Evolutionary conservation across 2,329 filamentous ascomycete species (phyloP).

Genomic region (Bimuria novae-zelandiae): DNA sequence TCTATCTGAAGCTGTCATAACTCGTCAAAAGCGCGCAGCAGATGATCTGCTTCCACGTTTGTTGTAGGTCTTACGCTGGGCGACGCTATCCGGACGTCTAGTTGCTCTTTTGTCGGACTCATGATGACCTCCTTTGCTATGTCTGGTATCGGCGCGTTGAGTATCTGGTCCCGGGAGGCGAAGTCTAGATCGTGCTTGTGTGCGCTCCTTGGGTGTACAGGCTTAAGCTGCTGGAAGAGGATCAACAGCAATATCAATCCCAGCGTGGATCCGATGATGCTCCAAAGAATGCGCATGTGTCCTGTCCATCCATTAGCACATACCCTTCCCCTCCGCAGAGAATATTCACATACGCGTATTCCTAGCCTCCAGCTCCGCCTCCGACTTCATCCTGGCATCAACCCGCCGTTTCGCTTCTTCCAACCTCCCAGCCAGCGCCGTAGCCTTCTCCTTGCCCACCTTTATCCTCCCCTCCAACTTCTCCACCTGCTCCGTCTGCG

Average conservation of each 20-base stretch:
- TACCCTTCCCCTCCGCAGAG: slow-evolving; percentile 7
- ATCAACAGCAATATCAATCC: slow-evolving; percentile 54
- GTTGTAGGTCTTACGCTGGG: slow-evolving; percentile 6
- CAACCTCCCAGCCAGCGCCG: slow-evolving; percentile 65
- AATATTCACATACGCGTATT: slow-evolving; percentile 49
- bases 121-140: slow-evolving; percentile 42
- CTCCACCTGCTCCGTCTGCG: slow-evolving; percentile 67
- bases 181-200: slow-evolving; percentile 20
- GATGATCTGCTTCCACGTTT: slow-evolving; percentile 16
- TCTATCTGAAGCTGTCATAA: slow-evolving; percentile 12
- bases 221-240: slow-evolving; percentile 39
- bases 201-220: slow-evolving; percentile 14
- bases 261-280: slow-evolving; percentile 55
- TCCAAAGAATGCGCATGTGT: slow-evolving; percentile 67
- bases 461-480: slow-evolving; percentile 66
- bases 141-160: slow-evolving; percentile 37
- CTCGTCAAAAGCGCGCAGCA: slow-evolving; percentile 32
- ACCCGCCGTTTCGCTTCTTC: slow-evolving; percentile 67
- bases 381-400: slow-evolving; percentile 69
- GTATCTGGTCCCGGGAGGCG: slow-evolving; percentile 24
- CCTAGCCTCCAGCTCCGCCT: slow-evolving; percentile 70
- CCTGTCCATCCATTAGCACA: slow-evolving; percentile 30
- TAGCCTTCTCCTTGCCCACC: slow-evolving; percentile 63
- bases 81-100: slow-evolving; percentile 8
- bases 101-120: slow-evolving; percentile 13